Percentiles rank a stretch among this genome's conserved stretches.
Conservation (phyloP, 2,329 filamentous ascomycete species). For the Biscogniauxia mediterranea region DNA sequence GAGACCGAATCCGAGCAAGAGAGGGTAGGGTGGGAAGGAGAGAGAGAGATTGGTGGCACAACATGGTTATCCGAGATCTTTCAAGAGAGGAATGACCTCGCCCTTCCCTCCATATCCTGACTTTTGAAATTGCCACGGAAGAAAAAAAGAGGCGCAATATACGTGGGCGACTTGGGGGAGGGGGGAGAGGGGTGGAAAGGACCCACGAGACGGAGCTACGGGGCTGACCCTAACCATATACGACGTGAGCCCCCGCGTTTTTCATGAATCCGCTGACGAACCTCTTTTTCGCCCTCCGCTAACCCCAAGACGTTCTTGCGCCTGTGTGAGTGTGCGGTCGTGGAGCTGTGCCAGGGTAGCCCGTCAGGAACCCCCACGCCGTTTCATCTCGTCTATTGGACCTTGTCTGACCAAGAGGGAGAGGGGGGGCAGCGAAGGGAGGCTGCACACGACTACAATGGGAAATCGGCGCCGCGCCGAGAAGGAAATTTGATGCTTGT, state of each 20-base stretch:
- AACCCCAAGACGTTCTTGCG: too few species aligned
- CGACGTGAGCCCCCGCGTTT: background rate
- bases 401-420: slow-evolving; percentile 9
- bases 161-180: background rate
- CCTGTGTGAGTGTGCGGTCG: background rate
- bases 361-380: slow-evolving; percentile 21
- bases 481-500: slow-evolving; percentile 4
- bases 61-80: slow-evolving; percentile 15
- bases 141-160: background rate
- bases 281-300: too few species aligned
- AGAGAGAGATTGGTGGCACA: slow-evolving; percentile 12
- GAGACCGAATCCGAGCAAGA: background rate
- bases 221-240: background rate
- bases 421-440: too few species aligned
- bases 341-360: slow-evolving; percentile 10
- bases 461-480: slow-evolving; percentile 20
- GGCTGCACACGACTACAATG: slow-evolving; percentile 21
- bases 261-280: background rate
- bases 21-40: background rate
- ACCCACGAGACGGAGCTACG: background rate
- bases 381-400: slow-evolving; percentile 23
- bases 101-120: slow-evolving; percentile 14
- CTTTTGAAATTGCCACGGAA: background rate
- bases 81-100: slow-evolving; percentile 18
- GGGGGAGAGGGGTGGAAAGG: too few species aligned